These are phyloP conservation scores for Irpex sp. DNA, from an alignment of 1,284 basidiomycete species.

Conservation along the genomic window DNA sequence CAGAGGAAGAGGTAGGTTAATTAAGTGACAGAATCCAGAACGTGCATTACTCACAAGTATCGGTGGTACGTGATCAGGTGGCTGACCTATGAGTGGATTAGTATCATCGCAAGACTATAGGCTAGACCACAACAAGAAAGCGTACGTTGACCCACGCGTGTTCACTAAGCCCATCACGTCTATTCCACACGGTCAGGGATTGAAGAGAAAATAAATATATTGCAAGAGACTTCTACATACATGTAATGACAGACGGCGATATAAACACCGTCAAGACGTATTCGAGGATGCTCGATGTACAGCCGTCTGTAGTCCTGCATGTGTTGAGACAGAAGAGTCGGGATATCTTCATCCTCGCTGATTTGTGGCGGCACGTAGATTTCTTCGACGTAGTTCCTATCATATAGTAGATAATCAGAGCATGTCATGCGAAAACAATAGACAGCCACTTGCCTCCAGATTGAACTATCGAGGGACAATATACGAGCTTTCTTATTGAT, in stretches of 20 bases:
- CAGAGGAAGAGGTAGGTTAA: not conserved
- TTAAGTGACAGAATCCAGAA: no score
- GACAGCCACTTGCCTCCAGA: conserved; percentile 65
- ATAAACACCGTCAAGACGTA: conserved; percentile 85
- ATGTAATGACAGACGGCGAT: conserved; percentile 87
- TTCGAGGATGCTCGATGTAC: conserved; percentile 78
- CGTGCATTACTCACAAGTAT: conserved; percentile 56
- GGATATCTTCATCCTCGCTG: conserved; percentile 40
- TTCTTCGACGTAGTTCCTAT: conserved; percentile 35
- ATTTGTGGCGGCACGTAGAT: conserved; percentile 78
- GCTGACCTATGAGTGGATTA: conserved; percentile 41
- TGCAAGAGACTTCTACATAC: conserved; percentile 36
- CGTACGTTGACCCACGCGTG: conserved; percentile 81
- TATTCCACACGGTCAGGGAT: conserved; percentile 26
- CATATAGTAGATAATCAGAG: not conserved
- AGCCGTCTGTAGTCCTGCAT: conserved; percentile 67
- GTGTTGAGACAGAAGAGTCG: conserved; percentile 48
- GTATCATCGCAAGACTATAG: not conserved
- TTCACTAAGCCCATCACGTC: conserved; percentile 76
- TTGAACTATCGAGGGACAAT: conserved; percentile 58
- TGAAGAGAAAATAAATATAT: conserved; percentile 6
- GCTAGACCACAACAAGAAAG: conserved; percentile 14
- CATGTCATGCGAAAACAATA: not conserved
- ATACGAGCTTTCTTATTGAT: conserved; percentile 73
- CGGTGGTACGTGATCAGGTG: conserved; percentile 83